A percentile compares a stretch with the other conserved stretches of the same genome.
Evolutionary conservation across 2,329 filamentous ascomycete genomes (phyloP).

Genomic region (Cadophora gregata): DNA sequence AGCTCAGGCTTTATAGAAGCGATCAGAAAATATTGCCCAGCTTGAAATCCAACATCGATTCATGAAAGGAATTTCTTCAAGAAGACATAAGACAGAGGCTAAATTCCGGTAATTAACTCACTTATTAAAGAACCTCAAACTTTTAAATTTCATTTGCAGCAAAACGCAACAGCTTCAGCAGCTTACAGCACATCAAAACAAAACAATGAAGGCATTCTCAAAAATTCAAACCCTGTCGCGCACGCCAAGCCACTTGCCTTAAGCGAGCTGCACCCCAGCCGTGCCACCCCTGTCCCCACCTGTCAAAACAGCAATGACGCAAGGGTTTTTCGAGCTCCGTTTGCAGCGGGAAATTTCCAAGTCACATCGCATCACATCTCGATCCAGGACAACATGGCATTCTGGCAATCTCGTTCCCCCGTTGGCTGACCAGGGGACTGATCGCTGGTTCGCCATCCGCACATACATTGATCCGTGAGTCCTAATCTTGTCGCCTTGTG

Average conservation of each 20-base stretch:
- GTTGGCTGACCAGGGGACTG: not conserved
- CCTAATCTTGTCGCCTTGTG: not conserved
- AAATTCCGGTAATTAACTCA: not conserved
- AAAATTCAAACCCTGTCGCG: not conserved
- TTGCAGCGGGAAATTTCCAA: not conserved
- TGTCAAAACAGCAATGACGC: slow-evolving; percentile 15
- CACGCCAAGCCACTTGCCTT: slow-evolving; percentile 1
- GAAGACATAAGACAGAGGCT: too few relatives aligned
- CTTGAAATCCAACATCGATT: too few relatives aligned
- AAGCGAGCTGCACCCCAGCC: slow-evolving; percentile 10
- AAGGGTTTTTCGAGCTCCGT: not conserved
- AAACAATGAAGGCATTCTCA: slow-evolving; percentile 23
- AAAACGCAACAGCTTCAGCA: not conserved
- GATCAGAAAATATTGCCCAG: too few relatives aligned
- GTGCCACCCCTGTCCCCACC: slow-evolving; percentile 7
- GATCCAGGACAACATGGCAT: slow-evolving; percentile 6
- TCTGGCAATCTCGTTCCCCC: not conserved
- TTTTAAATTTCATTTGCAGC: not conserved
- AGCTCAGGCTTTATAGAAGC: too few relatives aligned
- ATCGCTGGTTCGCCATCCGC: not conserved
- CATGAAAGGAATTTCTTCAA: too few relatives aligned
- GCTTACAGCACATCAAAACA: not conserved
- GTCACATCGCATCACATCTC: slow-evolving; percentile 1
- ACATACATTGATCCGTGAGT: not conserved
- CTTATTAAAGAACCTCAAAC: not conserved